phyloP scores from a whole-genome alignment of 108 stramenopile species.

The Craspedostauros australis region DNA sequence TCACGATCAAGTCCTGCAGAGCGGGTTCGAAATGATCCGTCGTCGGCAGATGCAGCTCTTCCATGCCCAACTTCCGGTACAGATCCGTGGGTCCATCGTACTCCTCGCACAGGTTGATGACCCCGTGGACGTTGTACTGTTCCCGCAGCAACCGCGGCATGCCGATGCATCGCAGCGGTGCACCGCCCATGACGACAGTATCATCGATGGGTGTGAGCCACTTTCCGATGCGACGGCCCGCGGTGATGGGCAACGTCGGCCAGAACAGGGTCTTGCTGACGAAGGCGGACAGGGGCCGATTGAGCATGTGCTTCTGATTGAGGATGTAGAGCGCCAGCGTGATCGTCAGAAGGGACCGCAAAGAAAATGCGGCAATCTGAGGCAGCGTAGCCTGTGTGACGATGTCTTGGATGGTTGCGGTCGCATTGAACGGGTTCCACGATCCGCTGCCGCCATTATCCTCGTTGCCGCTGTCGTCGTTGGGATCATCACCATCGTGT shows the following conservation, averaged over 20 bases:
- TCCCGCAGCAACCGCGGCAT: slow-evolving; percentile 54
- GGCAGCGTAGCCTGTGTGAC: slow-evolving; percentile 12
- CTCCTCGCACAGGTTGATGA: slow-evolving; percentile 84
- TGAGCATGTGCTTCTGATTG: slow-evolving; percentile 73
- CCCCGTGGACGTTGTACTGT: slow-evolving; percentile 48
- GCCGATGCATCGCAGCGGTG: slow-evolving; percentile 59
- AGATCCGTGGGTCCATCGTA: slow-evolving; percentile 55
- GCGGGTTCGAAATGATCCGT: slow-evolving; percentile 84
- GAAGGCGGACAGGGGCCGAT: slow-evolving; percentile 45
- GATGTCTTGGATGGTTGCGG: no score
- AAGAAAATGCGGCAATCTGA: slow-evolving; percentile 1
- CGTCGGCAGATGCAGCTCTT: slow-evolving; percentile 66
- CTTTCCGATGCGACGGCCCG: slow-evolving; percentile 54
- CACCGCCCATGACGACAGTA: slow-evolving; percentile 75
- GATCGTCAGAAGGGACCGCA: slow-evolving; percentile 12
- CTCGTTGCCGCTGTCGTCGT: not conserved
- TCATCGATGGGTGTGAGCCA: slow-evolving; percentile 74
- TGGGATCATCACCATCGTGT: slow-evolving; percentile 22
- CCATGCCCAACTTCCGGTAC: slow-evolving; percentile 64
- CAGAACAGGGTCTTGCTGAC: slow-evolving; percentile 68
- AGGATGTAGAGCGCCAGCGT: slow-evolving; percentile 69
- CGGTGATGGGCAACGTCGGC: slow-evolving; percentile 80
- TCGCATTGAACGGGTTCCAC: no score
- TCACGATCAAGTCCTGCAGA: slow-evolving; percentile 48
- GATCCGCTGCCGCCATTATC: no score